Evolutionary conservation across 805 yeast genomes (phyloP).

Genomic region (Komagataella populi): DNA sequence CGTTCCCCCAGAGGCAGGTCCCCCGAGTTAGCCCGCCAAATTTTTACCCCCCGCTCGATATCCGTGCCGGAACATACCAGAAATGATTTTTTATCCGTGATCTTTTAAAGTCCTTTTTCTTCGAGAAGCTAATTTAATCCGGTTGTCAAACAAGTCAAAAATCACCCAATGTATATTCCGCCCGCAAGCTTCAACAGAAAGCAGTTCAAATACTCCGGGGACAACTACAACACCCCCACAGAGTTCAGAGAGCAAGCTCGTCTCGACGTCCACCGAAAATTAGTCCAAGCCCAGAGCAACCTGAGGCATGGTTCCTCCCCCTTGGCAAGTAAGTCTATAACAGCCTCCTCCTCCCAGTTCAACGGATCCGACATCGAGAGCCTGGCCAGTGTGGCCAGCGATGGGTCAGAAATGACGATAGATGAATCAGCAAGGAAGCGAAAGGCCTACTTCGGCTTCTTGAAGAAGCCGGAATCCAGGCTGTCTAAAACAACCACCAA

Average conservation of each 20-base stretch:
- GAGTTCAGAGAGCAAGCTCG: constrained; percentile 18
- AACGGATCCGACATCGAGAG: not conserved
- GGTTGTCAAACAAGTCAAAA: not conserved
- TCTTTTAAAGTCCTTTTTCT: not conserved
- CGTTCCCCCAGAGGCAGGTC: not conserved
- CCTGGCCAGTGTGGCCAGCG: not conserved
- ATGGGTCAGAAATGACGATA: not conserved
- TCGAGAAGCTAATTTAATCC: not conserved
- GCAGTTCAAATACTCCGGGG: constrained; percentile 2
- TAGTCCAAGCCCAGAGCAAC: not conserved
- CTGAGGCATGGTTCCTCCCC: constrained; percentile 21
- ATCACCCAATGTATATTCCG: not conserved
- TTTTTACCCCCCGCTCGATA: not conserved
- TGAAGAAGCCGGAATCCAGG: not conserved
- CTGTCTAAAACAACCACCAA: not conserved
- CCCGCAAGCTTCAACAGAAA: not conserved
- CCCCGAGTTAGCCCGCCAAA: not conserved
- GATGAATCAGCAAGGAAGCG: not conserved
- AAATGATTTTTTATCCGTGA: not conserved
- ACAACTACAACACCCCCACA: constrained; percentile 15
- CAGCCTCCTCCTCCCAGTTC: constrained; percentile 2
- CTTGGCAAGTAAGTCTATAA: constrained; percentile 6
- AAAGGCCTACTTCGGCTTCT: not conserved
- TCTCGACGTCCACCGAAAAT: constrained; percentile 13
- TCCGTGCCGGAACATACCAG: not conserved